These are phyloP conservation scores for Paramecium sexaurelia DNA, from an alignment of 73 alveolate species.

Conservation along the genomic window DNA sequence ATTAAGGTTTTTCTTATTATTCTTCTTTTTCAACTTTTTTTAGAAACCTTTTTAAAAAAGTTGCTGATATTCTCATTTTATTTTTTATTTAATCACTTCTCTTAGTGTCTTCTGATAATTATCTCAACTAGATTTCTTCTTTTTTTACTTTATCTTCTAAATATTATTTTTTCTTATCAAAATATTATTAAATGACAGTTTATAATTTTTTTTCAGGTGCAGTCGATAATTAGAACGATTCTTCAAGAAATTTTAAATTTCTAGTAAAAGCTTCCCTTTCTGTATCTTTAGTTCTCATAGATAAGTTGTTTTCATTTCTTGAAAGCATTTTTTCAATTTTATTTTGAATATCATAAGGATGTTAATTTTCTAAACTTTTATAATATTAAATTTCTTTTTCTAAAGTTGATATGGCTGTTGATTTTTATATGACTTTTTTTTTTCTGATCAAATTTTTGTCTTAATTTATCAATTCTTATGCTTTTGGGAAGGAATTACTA, in stretches of 20 bases:
- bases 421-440: background rate
- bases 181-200: background rate
- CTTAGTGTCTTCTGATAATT: background rate
- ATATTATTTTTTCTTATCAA: background rate
- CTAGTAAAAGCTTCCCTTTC: background rate
- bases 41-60: background rate
- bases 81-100: background rate
- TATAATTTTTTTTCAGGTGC: background rate
- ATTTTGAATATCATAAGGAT: background rate
- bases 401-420: background rate
- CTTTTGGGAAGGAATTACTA: background rate
- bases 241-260: background rate
- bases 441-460: background rate
- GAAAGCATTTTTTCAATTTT: background rate
- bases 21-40: background rate
- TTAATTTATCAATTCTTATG: background rate
- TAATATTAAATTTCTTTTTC: background rate
- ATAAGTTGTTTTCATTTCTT: background rate
- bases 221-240: background rate
- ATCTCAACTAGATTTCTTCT: background rate
- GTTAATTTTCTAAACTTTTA: background rate
- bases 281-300: background rate
- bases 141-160: background rate
- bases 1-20: background rate
- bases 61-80: background rate